Percentiles rank a stretch among this genome's conserved stretches.
phyloP scores from a whole-genome alignment of 2,329 filamentous ascomycete species.

The Aspergillus sp. region DNA sequence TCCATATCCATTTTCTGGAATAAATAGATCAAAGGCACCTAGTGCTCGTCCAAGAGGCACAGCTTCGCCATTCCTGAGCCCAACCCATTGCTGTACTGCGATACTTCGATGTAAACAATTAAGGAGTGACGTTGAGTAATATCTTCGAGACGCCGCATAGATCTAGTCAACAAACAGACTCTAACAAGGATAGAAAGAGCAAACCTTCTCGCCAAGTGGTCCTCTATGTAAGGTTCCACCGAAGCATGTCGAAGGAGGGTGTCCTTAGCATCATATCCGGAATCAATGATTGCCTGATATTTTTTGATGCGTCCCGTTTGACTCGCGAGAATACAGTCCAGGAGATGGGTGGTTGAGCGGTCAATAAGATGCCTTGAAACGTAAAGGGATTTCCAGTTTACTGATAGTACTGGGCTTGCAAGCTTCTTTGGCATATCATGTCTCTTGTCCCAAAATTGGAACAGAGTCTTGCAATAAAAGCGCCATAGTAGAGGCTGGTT shows the following conservation, averaged over 20 bases:
- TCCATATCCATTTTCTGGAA: conserved; percentile 66
- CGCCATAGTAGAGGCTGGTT: conserved; percentile 77
- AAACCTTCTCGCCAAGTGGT: conserved; percentile 69
- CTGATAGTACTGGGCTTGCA: conserved; percentile 46
- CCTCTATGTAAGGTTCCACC: conserved; percentile 56
- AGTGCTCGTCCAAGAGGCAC: conserved; percentile 68
- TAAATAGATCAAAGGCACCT: conserved; percentile 84
- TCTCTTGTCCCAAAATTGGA: conserved; percentile 68
- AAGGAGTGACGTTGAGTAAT: conserved; percentile 70
- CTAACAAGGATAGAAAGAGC: conserved; percentile 4
- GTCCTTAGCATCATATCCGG: conserved; percentile 87
- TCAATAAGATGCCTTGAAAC: conserved; percentile 53
- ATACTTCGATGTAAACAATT: conserved; percentile 75
- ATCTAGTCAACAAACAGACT: neutral
- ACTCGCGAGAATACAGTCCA: conserved; percentile 66
- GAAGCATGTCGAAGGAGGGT: conserved; percentile 64
- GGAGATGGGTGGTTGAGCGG: conserved; percentile 44
- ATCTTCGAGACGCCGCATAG: conserved; percentile 42
- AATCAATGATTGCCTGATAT: conserved; percentile 64
- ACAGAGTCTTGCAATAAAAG: conserved; percentile 63
- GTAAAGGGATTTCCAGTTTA: conserved; percentile 73
- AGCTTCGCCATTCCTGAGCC: conserved; percentile 47
- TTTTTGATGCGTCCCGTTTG: conserved; percentile 66
- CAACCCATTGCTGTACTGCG: conserved; percentile 73
- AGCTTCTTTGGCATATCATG: conserved; percentile 60